Base-by-base conservation (phyloP, 371 early-diverging fungal genomes). In the Syncephalastrum sp. region DNA sequence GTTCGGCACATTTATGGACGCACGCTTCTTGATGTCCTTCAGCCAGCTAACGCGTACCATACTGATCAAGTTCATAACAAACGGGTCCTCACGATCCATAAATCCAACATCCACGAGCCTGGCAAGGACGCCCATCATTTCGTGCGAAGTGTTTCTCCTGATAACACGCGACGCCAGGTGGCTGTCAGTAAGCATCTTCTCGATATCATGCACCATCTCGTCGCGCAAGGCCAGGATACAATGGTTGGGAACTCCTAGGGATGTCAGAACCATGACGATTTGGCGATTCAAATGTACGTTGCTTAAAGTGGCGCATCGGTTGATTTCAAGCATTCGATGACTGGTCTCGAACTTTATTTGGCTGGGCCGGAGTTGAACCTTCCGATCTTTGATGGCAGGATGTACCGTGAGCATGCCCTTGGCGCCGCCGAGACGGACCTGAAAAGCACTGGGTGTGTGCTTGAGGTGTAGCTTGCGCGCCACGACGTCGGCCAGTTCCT, bases 381-480 rank as follows among this genome's bases (percentile, higher is more conserved):
- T 50, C 0, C 69, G 8, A 66, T 72, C 10, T 42, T 55, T 21
- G 67, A 19, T 24, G 42, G 60, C 21, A 15, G 46, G 65, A 16
- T 63, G 67, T 7, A 72, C 24, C 47, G 63, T 64, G 1, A 89
- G 47, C 2, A 87, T 83, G 4, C 92, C 94, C 70, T 89, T 92
- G 15, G 79, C 81, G 8, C 93, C 93, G 19, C 79, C 91, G 5
- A 87, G 66, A 16, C 91, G 82, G 15, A 93, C 80, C 62, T 91
- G 91, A 51, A 88, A 84, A 0, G 91, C 95, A 10, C 76, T 70
- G 0, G 93, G 91, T 1, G 74, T 57, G 56, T 54, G 61, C 44
- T 82, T 69, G 50, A 70, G 65, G 56, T 81, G 67, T 50, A 33
- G 63, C 50, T 16, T 69, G 57, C 47, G 38, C 7, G 67, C 49